Evolutionary conservation across 2,329 filamentous ascomycete genomes (phyloP).

Genomic region (Verticillium albo-atrum): DNA sequence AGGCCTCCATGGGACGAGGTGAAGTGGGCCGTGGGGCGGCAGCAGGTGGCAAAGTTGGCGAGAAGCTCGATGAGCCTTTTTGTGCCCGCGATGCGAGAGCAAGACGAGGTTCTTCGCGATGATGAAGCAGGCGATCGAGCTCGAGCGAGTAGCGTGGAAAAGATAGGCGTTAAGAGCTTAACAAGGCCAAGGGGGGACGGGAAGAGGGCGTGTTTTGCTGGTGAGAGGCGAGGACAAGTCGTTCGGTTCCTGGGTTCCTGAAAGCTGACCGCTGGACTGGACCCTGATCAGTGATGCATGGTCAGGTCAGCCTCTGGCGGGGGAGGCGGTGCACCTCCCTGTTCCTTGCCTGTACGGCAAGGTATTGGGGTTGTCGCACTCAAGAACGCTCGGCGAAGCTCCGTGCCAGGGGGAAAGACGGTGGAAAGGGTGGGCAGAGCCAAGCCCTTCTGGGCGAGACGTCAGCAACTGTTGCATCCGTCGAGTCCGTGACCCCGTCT

Average conservation of each 20-base stretch:
- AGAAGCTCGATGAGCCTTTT: background rate
- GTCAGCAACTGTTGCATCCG: background rate
- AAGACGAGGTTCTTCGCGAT: background rate
- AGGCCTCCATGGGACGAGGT: background rate
- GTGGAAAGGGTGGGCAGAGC: background rate
- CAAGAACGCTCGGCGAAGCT: background rate
- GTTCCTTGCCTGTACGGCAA: background rate
- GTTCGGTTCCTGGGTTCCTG: background rate
- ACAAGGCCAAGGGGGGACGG: background rate
- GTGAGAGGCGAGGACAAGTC: background rate
- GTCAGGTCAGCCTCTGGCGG: background rate
- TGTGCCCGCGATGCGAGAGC: background rate
- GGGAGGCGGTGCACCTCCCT: conserved; percentile 1
- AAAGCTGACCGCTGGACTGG: background rate
- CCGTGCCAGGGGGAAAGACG: background rate
- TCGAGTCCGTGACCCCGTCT: background rate
- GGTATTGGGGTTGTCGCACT: background rate
- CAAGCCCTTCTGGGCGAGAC: background rate
- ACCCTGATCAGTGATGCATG: background rate
- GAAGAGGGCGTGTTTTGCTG: background rate
- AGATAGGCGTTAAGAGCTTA: background rate
- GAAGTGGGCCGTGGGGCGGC: background rate
- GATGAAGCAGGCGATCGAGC: background rate
- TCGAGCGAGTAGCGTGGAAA: background rate
- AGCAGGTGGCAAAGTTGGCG: background rate